Evolutionary conservation across 768 basidiomycete species (phyloP).

Genomic region (Phanerochaete carnosa): DNA sequence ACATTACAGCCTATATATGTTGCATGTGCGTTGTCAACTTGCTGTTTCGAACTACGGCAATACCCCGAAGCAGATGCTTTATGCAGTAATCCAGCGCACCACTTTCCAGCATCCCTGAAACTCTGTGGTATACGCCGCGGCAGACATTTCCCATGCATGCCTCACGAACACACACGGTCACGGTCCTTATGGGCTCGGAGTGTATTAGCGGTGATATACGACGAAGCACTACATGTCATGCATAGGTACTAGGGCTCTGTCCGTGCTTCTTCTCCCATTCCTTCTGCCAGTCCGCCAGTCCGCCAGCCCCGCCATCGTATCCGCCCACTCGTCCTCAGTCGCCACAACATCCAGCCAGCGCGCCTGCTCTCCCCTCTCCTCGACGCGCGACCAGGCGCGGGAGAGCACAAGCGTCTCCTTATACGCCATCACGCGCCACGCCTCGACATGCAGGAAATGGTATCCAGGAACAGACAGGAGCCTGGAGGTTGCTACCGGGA

Average conservation of each 20-base stretch:
- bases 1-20: too few species aligned
- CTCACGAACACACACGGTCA: too few species aligned
- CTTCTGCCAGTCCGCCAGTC: too few species aligned
- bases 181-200: too few species aligned
- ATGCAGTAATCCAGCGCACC: too few species aligned
- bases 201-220: too few species aligned
- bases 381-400: slow-evolving; percentile 44
- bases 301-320: slow-evolving; percentile 43
- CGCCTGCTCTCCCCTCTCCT: slow-evolving; percentile 34
- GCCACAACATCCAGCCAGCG: slow-evolving; percentile 47
- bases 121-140: too few species aligned
- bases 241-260: not conserved
- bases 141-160: too few species aligned
- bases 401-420: slow-evolving; percentile 32
- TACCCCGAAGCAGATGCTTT: too few species aligned
- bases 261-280: slow-evolving; percentile 45
- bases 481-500: slow-evolving; percentile 15
- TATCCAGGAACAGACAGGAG: slow-evolving; percentile 25
- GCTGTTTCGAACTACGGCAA: too few species aligned
- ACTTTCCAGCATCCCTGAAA: too few species aligned
- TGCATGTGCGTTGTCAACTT: too few species aligned
- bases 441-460: slow-evolving; percentile 39
- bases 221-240: not conserved
- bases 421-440: slow-evolving; percentile 41
- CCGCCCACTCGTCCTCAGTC: slow-evolving; percentile 50